Evolutionary conservation across 768 basidiomycete species (phyloP).

Genomic region (Boletus pseudo-olivaceus): DNA sequence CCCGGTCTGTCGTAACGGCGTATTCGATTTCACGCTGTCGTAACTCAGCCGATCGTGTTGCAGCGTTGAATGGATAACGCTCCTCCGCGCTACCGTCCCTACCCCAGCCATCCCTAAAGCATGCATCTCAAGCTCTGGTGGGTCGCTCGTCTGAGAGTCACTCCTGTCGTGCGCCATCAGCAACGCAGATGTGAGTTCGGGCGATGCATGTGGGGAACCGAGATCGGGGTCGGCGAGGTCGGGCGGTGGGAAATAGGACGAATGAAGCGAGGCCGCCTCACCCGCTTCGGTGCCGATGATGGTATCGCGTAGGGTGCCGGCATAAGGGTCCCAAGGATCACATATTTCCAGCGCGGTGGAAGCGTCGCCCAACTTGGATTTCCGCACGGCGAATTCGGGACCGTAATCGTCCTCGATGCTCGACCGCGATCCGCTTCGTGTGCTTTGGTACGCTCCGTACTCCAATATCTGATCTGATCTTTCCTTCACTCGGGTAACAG

Average conservation of each 20-base stretch:
- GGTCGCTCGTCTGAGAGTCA: constrained; percentile 13
- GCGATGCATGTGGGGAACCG: constrained; percentile 26
- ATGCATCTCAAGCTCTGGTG: constrained; percentile 20
- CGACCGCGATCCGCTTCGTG: constrained; percentile 26
- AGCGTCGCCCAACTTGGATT: not conserved
- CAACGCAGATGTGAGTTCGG: constrained; percentile 29
- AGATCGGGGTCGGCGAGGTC: not conserved
- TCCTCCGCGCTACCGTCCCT: constrained; percentile 40
- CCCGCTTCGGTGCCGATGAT: constrained; percentile 27
- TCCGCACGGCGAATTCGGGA: constrained; percentile 12
- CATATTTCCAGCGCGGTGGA: constrained; percentile 5
- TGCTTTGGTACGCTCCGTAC: constrained; percentile 35
- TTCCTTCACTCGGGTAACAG: constrained; percentile 13
- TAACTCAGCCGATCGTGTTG: constrained; percentile 11
- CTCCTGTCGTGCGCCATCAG: constrained; percentile 30
- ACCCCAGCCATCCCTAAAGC: constrained; percentile 42
- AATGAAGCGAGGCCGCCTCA: constrained; percentile 8
- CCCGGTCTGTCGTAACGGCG: constrained; percentile 1
- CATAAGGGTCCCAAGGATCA: constrained; percentile 25
- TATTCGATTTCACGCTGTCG: constrained; percentile 10
- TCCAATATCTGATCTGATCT: constrained; percentile 11
- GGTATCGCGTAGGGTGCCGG: constrained; percentile 27
- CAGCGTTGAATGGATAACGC: constrained; percentile 20
- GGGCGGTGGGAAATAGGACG: constrained; percentile 7
- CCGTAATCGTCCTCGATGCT: constrained; percentile 14